Conservation (phyloP, 768 basidiomycete species). For the Boletus pseudo-olivaceus region DNA sequence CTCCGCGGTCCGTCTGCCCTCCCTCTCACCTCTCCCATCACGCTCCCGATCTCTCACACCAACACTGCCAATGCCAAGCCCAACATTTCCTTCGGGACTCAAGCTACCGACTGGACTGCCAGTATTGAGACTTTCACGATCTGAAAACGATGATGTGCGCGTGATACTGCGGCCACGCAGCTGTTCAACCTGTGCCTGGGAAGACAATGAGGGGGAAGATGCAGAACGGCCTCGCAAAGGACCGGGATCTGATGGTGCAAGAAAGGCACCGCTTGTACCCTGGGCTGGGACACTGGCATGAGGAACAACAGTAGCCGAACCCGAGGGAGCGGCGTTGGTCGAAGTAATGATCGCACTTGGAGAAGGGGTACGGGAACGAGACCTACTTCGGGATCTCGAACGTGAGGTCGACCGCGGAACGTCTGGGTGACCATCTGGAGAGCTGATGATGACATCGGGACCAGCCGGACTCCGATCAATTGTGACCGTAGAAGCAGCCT, state of each 20-base stretch:
- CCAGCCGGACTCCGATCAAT: conserved; percentile 8
- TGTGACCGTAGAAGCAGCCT: conserved; percentile 15
- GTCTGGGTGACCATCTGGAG: conserved; percentile 33
- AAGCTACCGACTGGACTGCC: conserved; percentile 37
- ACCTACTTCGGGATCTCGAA: conserved; percentile 35
- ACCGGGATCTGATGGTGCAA: conserved; percentile 24
- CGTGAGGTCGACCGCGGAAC: conserved; percentile 30
- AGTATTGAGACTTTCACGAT: conserved; percentile 39
- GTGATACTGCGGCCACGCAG: conserved; percentile 53
- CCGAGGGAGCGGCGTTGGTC: conserved; percentile 9
- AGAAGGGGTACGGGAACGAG: conserved; percentile 45
- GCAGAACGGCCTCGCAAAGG: conserved; percentile 26
- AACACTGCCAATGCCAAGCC: conserved; percentile 30
- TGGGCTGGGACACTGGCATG: conserved; percentile 10
- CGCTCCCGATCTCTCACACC: conserved; percentile 35
- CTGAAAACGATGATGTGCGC: conserved; percentile 54
- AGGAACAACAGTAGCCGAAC: conserved; percentile 5
- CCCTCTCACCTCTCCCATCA: conserved; percentile 20
- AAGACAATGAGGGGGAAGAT: conserved; percentile 34
- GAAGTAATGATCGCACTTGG: conserved; percentile 28
- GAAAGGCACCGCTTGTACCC: conserved; percentile 21
- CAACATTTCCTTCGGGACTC: conserved; percentile 36
- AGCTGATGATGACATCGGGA: conserved; percentile 36
- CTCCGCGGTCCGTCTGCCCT: conserved; percentile 26
- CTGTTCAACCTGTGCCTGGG: conserved; percentile 30